Percentiles rank a stretch among this genome's conserved stretches.
These are phyloP conservation scores for Neurospora sp. DNA, from an alignment of 2,329 filamentous ascomycete species.

Conservation along the genomic window DNA sequence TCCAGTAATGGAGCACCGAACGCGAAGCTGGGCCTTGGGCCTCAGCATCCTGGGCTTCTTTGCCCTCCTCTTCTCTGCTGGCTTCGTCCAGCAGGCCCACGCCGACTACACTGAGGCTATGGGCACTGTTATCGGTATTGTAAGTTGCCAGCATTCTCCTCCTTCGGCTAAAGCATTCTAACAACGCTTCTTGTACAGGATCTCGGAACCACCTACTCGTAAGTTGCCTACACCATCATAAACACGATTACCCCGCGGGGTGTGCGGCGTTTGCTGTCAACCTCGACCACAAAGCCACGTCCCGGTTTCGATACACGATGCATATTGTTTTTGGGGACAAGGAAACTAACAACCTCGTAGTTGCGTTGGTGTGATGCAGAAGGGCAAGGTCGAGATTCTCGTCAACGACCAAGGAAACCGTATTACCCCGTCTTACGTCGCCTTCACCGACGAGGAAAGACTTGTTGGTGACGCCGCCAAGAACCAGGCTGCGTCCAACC, in stretches of 20 bases:
- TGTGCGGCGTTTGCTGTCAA: background rate
- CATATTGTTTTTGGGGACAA: background rate
- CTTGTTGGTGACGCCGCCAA: constrained; percentile 96
- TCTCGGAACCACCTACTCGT: constrained; percentile 71
- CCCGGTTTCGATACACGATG: background rate
- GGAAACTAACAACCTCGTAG: constrained; percentile 25
- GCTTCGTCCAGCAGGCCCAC: constrained; percentile 68
- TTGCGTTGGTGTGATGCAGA: constrained; percentile 93
- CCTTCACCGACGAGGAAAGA: constrained; percentile 93
- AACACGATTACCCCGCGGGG: background rate
- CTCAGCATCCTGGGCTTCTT: constrained; percentile 89
- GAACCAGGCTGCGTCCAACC: constrained; percentile 84
- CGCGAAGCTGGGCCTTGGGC: constrained; percentile 43
- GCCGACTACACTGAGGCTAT: constrained; percentile 67
- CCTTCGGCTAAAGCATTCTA: constrained; percentile 10
- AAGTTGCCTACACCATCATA: constrained; percentile 8
- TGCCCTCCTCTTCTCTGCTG: constrained; percentile 77
- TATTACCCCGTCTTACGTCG: constrained; percentile 91
- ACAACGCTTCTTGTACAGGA: constrained; percentile 35
- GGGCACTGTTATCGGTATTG: constrained; percentile 90
- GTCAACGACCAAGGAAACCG: constrained; percentile 96
- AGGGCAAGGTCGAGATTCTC: constrained; percentile 89
- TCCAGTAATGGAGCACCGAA: constrained; percentile 19
- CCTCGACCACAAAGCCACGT: background rate
- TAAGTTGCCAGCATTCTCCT: constrained; percentile 27